These are phyloP conservation scores for Chondrostereum purpureum DNA, from an alignment of 1,284 basidiomycete species.

Conservation along the genomic window DNA sequence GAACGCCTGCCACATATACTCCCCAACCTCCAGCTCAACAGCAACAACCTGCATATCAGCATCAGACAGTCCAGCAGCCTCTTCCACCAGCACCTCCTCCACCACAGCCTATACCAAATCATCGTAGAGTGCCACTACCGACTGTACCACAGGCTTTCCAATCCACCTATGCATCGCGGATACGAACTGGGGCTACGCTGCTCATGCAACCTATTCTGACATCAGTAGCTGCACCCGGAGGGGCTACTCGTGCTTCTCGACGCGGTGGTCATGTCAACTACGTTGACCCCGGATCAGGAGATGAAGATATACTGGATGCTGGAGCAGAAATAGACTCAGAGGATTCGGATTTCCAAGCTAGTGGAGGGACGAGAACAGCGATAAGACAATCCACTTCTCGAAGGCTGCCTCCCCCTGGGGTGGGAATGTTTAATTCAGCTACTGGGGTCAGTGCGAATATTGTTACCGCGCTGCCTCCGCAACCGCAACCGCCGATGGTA, in stretches of 20 bases:
- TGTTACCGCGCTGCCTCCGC: constrained; percentile 20
- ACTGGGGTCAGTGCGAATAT: constrained; percentile 27
- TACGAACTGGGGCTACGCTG: constrained; percentile 86
- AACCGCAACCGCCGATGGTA: constrained; percentile 25
- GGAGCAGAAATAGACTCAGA: constrained; percentile 70
- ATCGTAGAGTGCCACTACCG: constrained; percentile 46
- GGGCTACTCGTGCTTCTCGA: constrained; percentile 41
- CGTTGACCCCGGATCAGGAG: constrained; percentile 79
- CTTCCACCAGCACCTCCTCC: too few relatives aligned
- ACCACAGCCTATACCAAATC: constrained; percentile 19
- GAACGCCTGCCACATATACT: not conserved
- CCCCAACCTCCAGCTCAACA: not conserved
- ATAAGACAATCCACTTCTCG: constrained; percentile 27
- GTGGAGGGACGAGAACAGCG: constrained; percentile 34
- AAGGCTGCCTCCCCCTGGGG: constrained; percentile 25
- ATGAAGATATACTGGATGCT: constrained; percentile 72
- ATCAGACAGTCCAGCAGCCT: too few relatives aligned
- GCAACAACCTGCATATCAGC: constrained; percentile 24
- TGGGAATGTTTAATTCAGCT: constrained; percentile 31
- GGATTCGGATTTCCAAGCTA: constrained; percentile 53
- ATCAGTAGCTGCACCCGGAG: constrained; percentile 29
- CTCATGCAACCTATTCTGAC: constrained; percentile 85
- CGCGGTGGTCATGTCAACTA: constrained; percentile 78
- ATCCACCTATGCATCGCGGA: constrained; percentile 85
- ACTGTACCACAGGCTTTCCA: constrained; percentile 67